phyloP scores from a whole-genome alignment of 371 early-diverging fungal species.

The Fennellomyces sp. region DNA sequence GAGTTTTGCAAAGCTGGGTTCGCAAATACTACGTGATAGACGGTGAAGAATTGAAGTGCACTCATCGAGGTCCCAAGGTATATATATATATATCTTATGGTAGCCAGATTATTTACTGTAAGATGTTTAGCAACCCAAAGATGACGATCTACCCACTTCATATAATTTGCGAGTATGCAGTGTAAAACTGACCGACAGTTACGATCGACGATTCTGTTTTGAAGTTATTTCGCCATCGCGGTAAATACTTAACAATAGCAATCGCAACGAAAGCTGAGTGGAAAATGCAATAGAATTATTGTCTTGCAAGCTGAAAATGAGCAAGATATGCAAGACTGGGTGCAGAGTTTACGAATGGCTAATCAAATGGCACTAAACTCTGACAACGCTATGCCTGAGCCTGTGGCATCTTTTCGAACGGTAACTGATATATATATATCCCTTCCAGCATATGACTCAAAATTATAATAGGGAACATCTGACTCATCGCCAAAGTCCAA shows the following conservation, averaged over 20 bases:
- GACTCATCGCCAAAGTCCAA: slow-evolving; percentile 8
- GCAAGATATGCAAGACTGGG: slow-evolving; percentile 82
- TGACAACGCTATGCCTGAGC: slow-evolving; percentile 33
- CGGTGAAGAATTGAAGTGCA: slow-evolving; percentile 63
- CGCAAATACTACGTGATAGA: slow-evolving; percentile 75
- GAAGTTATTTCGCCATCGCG: slow-evolving; percentile 82
- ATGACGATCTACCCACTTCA: slow-evolving; percentile 36
- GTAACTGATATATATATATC: neutral
- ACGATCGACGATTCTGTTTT: slow-evolving; percentile 84
- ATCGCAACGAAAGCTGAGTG: too few species aligned
- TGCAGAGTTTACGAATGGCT: slow-evolving; percentile 69
- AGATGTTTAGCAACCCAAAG: slow-evolving; percentile 30
- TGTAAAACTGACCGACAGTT: slow-evolving; percentile 66
- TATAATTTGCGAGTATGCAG: slow-evolving; percentile 80
- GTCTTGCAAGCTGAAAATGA: slow-evolving; percentile 86
- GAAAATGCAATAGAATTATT: slow-evolving; percentile 48
- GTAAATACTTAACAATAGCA: too few species aligned
- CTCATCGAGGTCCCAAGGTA: slow-evolving; percentile 54
- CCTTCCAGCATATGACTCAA: neutral
- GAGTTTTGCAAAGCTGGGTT: slow-evolving; percentile 75
- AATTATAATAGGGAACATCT: neutral
- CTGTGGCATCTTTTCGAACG: slow-evolving; percentile 20
- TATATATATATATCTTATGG: neutral
- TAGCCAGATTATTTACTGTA: neutral
- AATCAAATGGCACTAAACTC: slow-evolving; percentile 71